Evolutionary conservation across 129 eudicot genomes (phyloP), one percentile per base, ranked within the genome.

Genomic region (Centaurea solstitialis): DNA sequence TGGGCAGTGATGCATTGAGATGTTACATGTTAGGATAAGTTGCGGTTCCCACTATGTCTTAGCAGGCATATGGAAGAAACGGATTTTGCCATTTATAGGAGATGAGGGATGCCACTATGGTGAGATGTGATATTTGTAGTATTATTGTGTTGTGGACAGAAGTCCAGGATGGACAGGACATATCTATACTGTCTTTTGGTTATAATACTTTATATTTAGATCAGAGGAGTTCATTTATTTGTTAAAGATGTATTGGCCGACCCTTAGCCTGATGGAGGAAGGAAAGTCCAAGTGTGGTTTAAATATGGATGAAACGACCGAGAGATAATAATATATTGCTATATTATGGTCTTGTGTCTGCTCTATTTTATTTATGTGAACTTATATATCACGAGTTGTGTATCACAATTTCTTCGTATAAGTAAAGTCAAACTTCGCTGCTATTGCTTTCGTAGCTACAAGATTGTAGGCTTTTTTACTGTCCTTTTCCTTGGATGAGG

Each of bases 21-120:
- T 61, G 40, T 24, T 77, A 61, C 13, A 9, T 61, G 40, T 24
- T 77, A 79, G 35, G 22, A 70, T 70, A 70, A 79, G 76, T 76
- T 69, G 33, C 30, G 50, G 38, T 7, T 24, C 22, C 8, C 43
- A 74, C 11, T 23, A 66, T 66, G 17, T 66, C 33, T 68, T 57
- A 68, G 40, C 76, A 39, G 40, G 33, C 15, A 72, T n/a, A 67
- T 22, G 72, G 72, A 26, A 15, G 72, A 23, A 9, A 67, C 20
- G 20, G 72, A 23, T 15, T 68, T 23, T 11, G 20, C 35, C 26
- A 11, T 35, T 18, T 21, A 9, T 22, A 37, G 66, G 47, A 23
- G 18, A 64, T 12, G 65, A 20, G 23, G 4, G 73, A 67, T 66
- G 61, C 28, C 13, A 57, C 66, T 59, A 59, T 59, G 13, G 70